These are phyloP conservation scores for Colletotrichum spaethianum DNA, from an alignment of 2,329 filamentous ascomycete genomes.

Conservation along the genomic window DNA sequence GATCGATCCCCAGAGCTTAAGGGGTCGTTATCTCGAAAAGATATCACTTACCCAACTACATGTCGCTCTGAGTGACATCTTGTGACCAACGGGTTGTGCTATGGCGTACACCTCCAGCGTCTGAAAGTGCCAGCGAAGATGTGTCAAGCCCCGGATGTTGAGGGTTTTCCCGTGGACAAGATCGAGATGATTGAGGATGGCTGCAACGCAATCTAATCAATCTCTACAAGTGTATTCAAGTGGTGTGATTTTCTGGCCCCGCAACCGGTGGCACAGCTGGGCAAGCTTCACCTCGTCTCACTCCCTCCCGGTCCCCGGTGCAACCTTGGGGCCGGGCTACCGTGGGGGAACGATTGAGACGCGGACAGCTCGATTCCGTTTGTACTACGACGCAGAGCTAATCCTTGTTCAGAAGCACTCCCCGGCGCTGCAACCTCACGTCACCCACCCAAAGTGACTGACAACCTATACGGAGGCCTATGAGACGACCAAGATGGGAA, in stretches of 20 bases:
- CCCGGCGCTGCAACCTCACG: slow-evolving; percentile 35
- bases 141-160: not conserved
- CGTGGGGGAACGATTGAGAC: slow-evolving; percentile 24
- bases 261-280: slow-evolving; percentile 13
- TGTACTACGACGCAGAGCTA: slow-evolving; percentile 15
- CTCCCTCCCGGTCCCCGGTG: not conserved
- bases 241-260: slow-evolving; percentile 35
- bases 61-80: not conserved
- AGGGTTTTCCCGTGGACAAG: not conserved
- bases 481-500: slow-evolving; percentile 2
- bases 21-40: slow-evolving; percentile 22
- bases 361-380: slow-evolving; percentile 38
- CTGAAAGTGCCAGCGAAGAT: not conserved
- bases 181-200: slow-evolving; percentile 26
- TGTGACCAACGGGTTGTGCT: not conserved
- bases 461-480: slow-evolving; percentile 5
- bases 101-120: not conserved
- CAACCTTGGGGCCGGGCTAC: slow-evolving; percentile 13
- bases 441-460: slow-evolving; percentile 18
- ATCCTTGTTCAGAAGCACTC: slow-evolving; percentile 2
- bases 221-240: slow-evolving; percentile 2
- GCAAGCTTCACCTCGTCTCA: not conserved
- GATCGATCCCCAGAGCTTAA: not conserved
- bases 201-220: slow-evolving; percentile 39
- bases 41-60: slow-evolving; percentile 4